Conservation (phyloP, 441 rosid genomes). For the Macaranga tanarius region DNA sequence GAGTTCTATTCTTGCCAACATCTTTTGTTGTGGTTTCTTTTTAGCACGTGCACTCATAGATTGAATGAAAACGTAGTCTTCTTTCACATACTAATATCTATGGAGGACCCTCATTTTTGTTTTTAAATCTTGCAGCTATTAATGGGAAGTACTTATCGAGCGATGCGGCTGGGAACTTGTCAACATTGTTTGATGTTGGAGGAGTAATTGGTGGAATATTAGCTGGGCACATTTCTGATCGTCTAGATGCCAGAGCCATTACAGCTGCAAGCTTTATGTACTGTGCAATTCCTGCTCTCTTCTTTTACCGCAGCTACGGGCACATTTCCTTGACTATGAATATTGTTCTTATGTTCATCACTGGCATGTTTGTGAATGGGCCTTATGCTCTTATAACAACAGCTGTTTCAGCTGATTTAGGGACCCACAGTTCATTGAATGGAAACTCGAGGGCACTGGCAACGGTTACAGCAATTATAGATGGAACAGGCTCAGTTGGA, state of each 20-base stretch:
- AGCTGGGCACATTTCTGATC: slow-evolving; percentile 90
- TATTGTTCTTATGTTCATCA: slow-evolving; percentile 65
- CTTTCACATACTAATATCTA: background rate
- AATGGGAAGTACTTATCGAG: slow-evolving; percentile 78
- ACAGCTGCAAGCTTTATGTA: slow-evolving; percentile 95
- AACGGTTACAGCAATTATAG: slow-evolving; percentile 92
- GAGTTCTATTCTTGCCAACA: background rate
- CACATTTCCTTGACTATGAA: slow-evolving; percentile 62
- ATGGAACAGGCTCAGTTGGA: slow-evolving; percentile 96
- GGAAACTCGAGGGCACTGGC: slow-evolving; percentile 93
- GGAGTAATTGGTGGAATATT: slow-evolving; percentile 93
- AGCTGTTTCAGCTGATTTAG: slow-evolving; percentile 92
- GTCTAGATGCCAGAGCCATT: slow-evolving; percentile 73
- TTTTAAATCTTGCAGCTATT: slow-evolving; percentile 56
- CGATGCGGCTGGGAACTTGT: slow-evolving; percentile 75
- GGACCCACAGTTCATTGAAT: slow-evolving; percentile 81
- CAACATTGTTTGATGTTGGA: slow-evolving; percentile 89
- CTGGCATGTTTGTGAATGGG: slow-evolving; percentile 89
- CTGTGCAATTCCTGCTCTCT: slow-evolving; percentile 85
- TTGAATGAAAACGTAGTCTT: background rate
- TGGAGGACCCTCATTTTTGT: slow-evolving; percentile 11
- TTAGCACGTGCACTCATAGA: too few relatives aligned
- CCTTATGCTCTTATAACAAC: slow-evolving; percentile 96
- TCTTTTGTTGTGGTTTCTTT: background rate
- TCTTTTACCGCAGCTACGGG: slow-evolving; percentile 78